Evolutionary conservation across 129 eudicot species (phyloP).

Genomic region (Chrysanthemum makinoi): DNA sequence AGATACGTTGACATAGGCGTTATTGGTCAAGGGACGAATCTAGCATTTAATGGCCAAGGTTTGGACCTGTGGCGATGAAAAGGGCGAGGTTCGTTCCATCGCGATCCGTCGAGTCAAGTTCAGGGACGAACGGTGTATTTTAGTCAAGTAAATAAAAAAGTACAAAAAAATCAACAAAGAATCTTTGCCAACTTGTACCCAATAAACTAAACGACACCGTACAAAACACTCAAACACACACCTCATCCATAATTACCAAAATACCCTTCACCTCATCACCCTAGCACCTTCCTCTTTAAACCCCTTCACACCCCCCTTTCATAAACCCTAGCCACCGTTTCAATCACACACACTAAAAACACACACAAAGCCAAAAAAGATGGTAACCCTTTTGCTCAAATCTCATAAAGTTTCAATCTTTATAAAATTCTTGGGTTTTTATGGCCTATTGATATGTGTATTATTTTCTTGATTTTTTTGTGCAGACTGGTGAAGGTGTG

Average conservation of each 20-base stretch:
- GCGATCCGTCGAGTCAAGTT: too few species aligned
- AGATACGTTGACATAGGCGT: too few species aligned
- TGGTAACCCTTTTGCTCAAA: slow-evolving; percentile 24
- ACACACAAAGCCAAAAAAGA: slow-evolving; percentile 20
- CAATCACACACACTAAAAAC: slow-evolving; percentile 3
- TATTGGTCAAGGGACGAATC: too few species aligned
- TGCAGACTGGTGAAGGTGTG: slow-evolving; percentile 73
- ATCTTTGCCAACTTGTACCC: neutral
- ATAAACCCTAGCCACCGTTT: slow-evolving; percentile 43
- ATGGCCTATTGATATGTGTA: neutral
- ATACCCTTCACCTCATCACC: slow-evolving; percentile 18
- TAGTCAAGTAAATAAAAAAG: too few species aligned
- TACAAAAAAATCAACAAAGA: neutral
- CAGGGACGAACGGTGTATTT: too few species aligned
- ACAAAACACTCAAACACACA: slow-evolving; percentile 1
- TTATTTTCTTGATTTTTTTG: slow-evolving; percentile 13
- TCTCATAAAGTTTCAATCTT: neutral
- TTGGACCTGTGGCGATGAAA: too few species aligned
- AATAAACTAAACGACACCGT: slow-evolving; percentile 11
- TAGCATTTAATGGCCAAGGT: too few species aligned
- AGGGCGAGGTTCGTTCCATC: too few species aligned
- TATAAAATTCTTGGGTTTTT: neutral
- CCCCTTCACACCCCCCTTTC: slow-evolving; percentile 20
- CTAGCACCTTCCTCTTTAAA: slow-evolving; percentile 33
- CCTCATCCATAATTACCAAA: slow-evolving; percentile 14